These are phyloP conservation scores for Lipomyces yamadae DNA, from an alignment of 805 yeast species.

Conservation along the genomic window DNA sequence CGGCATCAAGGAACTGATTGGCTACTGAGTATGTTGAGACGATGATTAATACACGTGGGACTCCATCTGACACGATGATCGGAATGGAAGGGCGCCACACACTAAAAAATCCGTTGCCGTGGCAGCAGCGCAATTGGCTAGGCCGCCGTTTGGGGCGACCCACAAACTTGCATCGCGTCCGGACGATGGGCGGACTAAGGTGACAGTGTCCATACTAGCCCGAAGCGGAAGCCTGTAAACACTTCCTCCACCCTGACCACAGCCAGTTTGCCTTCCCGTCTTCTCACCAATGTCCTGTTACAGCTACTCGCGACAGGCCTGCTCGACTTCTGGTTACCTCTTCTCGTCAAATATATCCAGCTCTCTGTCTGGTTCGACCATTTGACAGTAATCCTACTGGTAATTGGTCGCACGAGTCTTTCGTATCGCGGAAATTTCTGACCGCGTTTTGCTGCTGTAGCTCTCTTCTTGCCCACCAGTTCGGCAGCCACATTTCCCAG, in stretches of 20 bases:
- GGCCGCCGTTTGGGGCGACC: not conserved
- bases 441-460: not conserved
- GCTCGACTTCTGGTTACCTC: not conserved
- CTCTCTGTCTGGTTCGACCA: not conserved
- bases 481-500: not conserved
- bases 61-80: not conserved
- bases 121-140: not conserved
- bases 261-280: not conserved
- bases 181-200: not conserved
- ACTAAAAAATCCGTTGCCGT: not conserved
- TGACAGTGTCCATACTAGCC: not conserved
- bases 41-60: too few species aligned
- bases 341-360: not conserved
- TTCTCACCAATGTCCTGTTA: not conserved
- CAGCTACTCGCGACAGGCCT: not conserved
- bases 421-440: not conserved
- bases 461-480: not conserved
- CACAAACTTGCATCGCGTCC: not conserved
- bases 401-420: not conserved
- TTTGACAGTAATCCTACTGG: not conserved
- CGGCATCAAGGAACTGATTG: too few species aligned
- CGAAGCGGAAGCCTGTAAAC: not conserved
- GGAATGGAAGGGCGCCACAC: slow-evolving; percentile 4
- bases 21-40: too few species aligned
- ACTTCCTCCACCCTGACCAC: not conserved